These are phyloP conservation scores for Cyclotella cryptica DNA, from an alignment of 108 stramenopile genomes.

Conservation along the genomic window DNA sequence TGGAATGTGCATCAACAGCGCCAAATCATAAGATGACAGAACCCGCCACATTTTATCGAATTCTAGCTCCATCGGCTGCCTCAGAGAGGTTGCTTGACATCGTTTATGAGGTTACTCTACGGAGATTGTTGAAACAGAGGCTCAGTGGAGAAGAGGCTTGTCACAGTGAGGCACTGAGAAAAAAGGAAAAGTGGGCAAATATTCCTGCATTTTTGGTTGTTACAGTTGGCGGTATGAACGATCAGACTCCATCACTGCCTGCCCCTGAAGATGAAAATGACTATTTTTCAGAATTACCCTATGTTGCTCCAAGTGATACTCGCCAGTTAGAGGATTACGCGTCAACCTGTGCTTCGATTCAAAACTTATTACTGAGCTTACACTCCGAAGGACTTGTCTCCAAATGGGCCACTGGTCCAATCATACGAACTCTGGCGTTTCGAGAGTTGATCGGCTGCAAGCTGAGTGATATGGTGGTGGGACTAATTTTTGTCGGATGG, in stretches of 20 bases:
- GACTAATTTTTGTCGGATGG: constrained; percentile 77
- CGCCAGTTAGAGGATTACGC: constrained; percentile 83
- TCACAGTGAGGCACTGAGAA: constrained; percentile 54
- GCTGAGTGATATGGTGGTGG: constrained; percentile 67
- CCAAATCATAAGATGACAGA: constrained; percentile 79
- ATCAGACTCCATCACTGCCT: constrained; percentile 25
- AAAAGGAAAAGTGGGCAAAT: constrained; percentile 69
- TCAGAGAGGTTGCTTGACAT: constrained; percentile 67
- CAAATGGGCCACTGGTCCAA: constrained; percentile 81
- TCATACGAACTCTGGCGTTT: constrained; percentile 72
- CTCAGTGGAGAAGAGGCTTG: constrained; percentile 49
- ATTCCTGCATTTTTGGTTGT: constrained; percentile 79
- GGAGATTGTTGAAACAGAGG: constrained; percentile 28
- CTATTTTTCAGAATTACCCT: constrained; percentile 56
- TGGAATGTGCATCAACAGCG: constrained; percentile 64
- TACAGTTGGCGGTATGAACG: constrained; percentile 59
- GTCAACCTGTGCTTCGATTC: constrained; percentile 72
- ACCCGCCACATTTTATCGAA: constrained; percentile 68
- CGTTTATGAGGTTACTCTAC: constrained; percentile 60
- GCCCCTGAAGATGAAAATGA: neutral
- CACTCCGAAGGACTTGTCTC: constrained; percentile 71
- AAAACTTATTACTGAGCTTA: constrained; percentile 71
- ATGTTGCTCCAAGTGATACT: constrained; percentile 60
- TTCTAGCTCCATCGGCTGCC: constrained; percentile 56
- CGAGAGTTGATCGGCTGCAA: constrained; percentile 62